Base-by-base conservation (phyloP, 805 yeast genomes). In the Candida palmyrensis region DNA sequence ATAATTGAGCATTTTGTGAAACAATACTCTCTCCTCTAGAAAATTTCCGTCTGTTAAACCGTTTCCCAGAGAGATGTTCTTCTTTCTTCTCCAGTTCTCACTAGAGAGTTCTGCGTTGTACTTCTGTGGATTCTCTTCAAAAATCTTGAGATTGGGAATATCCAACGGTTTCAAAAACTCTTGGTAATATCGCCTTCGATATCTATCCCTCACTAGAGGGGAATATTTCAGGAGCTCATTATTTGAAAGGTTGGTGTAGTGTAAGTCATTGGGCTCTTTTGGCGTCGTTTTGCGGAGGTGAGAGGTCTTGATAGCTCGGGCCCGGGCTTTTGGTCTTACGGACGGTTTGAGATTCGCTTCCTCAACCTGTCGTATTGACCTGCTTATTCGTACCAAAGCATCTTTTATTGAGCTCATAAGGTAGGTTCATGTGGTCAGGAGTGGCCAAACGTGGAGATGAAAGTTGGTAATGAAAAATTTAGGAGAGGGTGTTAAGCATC, bases 161-260 rank as follows among this genome's bases (percentile, higher is more conserved):
- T 48, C 44, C 21, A 66, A 48, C 2, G 69, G 68, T 23, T 42
- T 39, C 19, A 66, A 42, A 38, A 63, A 65, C 17, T 59, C 57
- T 35, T 53, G 57, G 38, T 44, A 57, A 20, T 44, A 32, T 26
- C 44, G 42, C 14, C 45, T 40, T 38, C 52, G 58, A 25, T 41
- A 44, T 11, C 46, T 42, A n/a, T 31, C 22, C 2, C 31, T 22
- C 6, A 45, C 36, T 12, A 40, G 28, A 2, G 48, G 47, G 13
- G 40, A 41, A 17, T 36, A 24, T 25, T 38, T 33, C 7, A 34
- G 30, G 6, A 50, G 33, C 13, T 39, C 39, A 21, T 32, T 18
- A 15, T 29, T 29, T 4, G 32, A 29, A 9, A 29, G 15, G 8
- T 30, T 19, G 7, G 30, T 21, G 12, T 33, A 18, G 19, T 33